A percentile compares a stretch with the other conserved stretches of the same genome.
Conservation (phyloP, 2,329 filamentous ascomycete genomes). For the Penicillium sp. region DNA sequence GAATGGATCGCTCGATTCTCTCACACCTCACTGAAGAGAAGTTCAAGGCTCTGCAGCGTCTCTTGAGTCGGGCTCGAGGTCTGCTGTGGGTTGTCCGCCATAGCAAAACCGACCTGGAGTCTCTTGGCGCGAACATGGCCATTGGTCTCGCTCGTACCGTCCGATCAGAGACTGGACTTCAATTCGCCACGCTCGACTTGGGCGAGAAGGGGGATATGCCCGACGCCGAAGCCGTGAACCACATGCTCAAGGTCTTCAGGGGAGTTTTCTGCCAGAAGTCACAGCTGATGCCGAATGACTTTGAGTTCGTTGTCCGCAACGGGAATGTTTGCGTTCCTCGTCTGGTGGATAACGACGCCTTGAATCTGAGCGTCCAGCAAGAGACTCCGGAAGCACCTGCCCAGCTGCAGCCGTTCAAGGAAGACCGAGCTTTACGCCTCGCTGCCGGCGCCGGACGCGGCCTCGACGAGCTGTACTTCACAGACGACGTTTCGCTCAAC, state of each 20-base stretch:
- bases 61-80: constrained; percentile 19
- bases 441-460: constrained; percentile 17
- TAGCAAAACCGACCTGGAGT: constrained; percentile 13
- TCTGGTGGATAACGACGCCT: constrained; percentile 17
- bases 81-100: constrained; percentile 22
- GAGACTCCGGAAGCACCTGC: constrained; percentile 21
- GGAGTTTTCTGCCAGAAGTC: constrained; percentile 17
- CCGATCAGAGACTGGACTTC: constrained; percentile 22
- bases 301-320: constrained; percentile 23
- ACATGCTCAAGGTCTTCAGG: constrained; percentile 22
- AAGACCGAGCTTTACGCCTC: constrained; percentile 23
- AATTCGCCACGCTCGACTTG: constrained; percentile 22
- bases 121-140: constrained; percentile 21
- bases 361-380: constrained; percentile 25
- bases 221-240: constrained; percentile 16
- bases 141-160: constrained; percentile 25
- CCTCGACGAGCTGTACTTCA: constrained; percentile 28
- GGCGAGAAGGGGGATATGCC: constrained; percentile 19
- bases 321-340: constrained; percentile 23
- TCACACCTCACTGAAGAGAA: constrained; percentile 17
- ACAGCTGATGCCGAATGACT: constrained; percentile 18
- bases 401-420: constrained; percentile 23
- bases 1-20: constrained; percentile 19
- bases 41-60: constrained; percentile 17
- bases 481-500: constrained; percentile 18